Conservation (phyloP, 1,284 basidiomycete genomes). For the Ceratobasidium sp. region DNA sequence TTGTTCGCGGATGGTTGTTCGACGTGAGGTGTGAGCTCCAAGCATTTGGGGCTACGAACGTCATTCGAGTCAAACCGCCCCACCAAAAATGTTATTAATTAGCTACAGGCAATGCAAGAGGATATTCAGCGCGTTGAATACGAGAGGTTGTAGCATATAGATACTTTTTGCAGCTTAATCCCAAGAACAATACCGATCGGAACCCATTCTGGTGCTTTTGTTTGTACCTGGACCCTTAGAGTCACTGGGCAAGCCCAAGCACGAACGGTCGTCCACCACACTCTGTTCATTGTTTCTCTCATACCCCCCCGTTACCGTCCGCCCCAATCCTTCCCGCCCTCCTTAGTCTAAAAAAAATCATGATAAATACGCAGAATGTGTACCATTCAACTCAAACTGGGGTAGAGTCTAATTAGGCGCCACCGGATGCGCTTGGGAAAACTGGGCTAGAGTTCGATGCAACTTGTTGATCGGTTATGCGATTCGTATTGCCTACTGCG, state of each 20-base stretch:
- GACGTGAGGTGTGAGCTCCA: not conserved
- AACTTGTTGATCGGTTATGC: too few relatives aligned
- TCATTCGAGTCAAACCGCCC: not conserved
- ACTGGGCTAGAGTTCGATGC: too few relatives aligned
- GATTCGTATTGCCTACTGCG: too few relatives aligned
- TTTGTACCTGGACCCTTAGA: constrained; percentile 30
- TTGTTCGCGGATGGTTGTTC: not conserved
- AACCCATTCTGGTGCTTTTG: not conserved
- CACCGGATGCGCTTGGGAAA: too few relatives aligned
- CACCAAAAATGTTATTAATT: not conserved
- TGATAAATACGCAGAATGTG: too few relatives aligned
- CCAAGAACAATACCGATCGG: not conserved
- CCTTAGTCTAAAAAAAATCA: too few relatives aligned
- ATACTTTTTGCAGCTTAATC: not conserved
- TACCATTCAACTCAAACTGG: too few relatives aligned
- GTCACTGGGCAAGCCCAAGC: constrained; percentile 29
- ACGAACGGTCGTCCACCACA: too few relatives aligned
- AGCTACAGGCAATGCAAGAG: not conserved
- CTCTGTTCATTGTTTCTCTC: not conserved
- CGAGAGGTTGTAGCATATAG: not conserved
- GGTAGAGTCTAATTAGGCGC: too few relatives aligned
- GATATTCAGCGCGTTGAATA: not conserved
- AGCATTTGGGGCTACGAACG: not conserved
- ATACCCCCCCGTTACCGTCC: not conserved
- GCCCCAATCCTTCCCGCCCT: too few relatives aligned